Base-by-base conservation (phyloP, 2,329 filamentous ascomycete genomes). In the Aureobasidium namibiae region DNA sequence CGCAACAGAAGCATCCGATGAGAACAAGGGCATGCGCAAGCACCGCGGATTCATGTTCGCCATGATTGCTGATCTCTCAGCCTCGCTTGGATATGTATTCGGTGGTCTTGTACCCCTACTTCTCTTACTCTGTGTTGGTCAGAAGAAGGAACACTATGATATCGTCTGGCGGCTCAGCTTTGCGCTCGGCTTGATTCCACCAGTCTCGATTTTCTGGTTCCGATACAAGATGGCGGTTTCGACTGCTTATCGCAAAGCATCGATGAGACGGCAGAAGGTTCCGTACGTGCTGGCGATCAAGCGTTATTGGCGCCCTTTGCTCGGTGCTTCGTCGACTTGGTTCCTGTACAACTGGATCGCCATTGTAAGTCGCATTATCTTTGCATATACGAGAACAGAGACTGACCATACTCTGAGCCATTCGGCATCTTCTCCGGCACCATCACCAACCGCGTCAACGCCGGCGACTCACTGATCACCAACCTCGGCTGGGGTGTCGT, bases 401-500 rank as follows among this genome's bases (percentile, higher is more conserved):
- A 41, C 34, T 53, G 34, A 53, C 23, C 33, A 39, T 16, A n/a
- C 9, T 31, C 4, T 5, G 13, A 53, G 49, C 54, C 52, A 0
- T 95, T 95, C 68, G 82, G 87, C 53, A 90, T 95, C 67, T 96
- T 94, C 75, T 88, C 87, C 0, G 86, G 86, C 1, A 81, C 85
- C 1, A 92, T 95, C 66, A 75, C 92, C 0, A 73, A 76, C 38
- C 83, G 82, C 60, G 81, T 90, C 8, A 72, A 6, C 80, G 61
- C 63, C 16, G 36, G 83, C 0, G 81, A 86, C 0, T 75, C 95
- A 2, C 90, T 89, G 65, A 88, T 87, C 63, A 76, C 67, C 63
- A 60, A 85, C 18, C 90, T 95, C 59, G 91, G 90, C 42, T 95
- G 90, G 90, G 91, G 90, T 69, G 90, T 87, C 0, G 81, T 95